A percentile compares a stretch with the other conserved stretches of the same genome.
Conservation (phyloP, 2,329 filamentous ascomycete species). For the Cordyceps militaris region DNA sequence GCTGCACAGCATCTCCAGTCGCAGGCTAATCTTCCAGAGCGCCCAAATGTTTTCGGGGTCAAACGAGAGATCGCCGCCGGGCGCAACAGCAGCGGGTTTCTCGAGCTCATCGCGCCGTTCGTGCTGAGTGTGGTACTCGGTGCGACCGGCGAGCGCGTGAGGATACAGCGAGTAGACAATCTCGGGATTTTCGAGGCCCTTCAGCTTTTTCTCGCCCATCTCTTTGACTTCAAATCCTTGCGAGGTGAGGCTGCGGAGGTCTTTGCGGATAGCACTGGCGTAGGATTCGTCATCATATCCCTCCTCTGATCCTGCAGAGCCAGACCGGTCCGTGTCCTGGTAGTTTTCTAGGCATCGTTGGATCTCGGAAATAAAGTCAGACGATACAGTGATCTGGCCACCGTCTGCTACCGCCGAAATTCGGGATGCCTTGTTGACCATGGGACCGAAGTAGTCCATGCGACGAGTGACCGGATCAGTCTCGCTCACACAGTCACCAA, state of each 20-base stretch:
- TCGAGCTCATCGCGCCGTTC: conserved; percentile 39
- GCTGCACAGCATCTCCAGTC: conserved; percentile 89
- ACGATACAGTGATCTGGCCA: conserved; percentile 92
- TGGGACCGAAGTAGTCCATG: conserved; percentile 99
- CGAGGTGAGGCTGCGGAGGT: conserved; percentile 77
- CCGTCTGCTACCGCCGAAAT: conserved; percentile 93
- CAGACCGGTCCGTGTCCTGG: conserved; percentile 71
- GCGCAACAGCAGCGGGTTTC: conserved; percentile 54
- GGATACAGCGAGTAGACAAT: conserved; percentile 94
- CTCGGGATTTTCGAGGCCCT: conserved; percentile 95
- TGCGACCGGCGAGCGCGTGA: conserved; percentile 74
- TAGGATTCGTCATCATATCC: conserved; percentile 65
- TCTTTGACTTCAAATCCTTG: conserved; percentile 97
- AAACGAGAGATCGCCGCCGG: conserved; percentile 62
- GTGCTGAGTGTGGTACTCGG: conserved; percentile 57
- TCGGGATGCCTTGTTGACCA: conserved; percentile 95
- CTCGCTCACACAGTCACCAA: conserved; percentile 89
- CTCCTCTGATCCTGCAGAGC: conserved; percentile 61
- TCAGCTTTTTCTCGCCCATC: conserved; percentile 88
- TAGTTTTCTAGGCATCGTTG: conserved; percentile 84
- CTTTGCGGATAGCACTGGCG: conserved; percentile 73
- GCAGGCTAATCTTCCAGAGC: conserved; percentile 80
- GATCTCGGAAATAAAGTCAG: conserved; percentile 94
- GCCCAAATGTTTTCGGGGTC: conserved; percentile 83
- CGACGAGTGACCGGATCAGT: conserved; percentile 91